phyloP scores from a whole-genome alignment of 2,329 filamentous ascomycete species.

The Pyricularia grisea region DNA sequence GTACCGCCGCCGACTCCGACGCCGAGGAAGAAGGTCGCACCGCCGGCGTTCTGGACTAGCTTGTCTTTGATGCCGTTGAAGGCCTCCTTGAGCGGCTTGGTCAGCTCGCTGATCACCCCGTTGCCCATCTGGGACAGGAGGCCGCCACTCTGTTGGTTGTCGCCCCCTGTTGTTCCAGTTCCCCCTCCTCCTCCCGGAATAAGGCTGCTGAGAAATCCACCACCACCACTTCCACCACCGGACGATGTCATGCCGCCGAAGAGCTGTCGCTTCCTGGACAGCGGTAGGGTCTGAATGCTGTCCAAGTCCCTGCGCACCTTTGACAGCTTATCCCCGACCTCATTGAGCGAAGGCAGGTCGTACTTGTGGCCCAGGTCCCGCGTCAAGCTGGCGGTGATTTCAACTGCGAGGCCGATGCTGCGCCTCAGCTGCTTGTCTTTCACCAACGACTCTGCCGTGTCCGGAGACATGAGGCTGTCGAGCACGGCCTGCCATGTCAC shows the following conservation, averaged over 20 bases:
- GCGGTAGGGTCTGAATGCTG: not conserved
- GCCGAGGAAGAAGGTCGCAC: slow-evolving; percentile 14
- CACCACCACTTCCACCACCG: not conserved
- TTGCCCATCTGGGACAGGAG: not conserved
- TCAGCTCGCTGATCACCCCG: not conserved
- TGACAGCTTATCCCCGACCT: not conserved
- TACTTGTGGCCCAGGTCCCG: slow-evolving; percentile 1
- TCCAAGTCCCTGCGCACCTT: not conserved
- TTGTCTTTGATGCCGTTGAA: not conserved
- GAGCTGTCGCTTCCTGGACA: not conserved
- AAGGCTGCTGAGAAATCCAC: not conserved
- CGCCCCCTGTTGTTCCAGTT: not conserved
- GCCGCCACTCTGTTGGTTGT: not conserved
- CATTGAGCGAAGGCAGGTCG: slow-evolving; percentile 1
- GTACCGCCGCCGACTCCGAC: slow-evolving; percentile 14
- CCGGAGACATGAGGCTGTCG: not conserved
- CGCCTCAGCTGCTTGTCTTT: slow-evolving; percentile 1
- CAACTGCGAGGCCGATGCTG: not conserved
- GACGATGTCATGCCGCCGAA: not conserved
- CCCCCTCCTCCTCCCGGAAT: not conserved
- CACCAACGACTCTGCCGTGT: slow-evolving; percentile 4
- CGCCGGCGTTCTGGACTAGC: slow-evolving; percentile 6
- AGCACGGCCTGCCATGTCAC: not conserved
- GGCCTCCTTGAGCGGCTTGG: not conserved
- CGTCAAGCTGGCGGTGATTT: slow-evolving; percentile 1